Base-by-base conservation (phyloP, 2,329 filamentous ascomycete genomes). In the Exophiala calicioides region DNA sequence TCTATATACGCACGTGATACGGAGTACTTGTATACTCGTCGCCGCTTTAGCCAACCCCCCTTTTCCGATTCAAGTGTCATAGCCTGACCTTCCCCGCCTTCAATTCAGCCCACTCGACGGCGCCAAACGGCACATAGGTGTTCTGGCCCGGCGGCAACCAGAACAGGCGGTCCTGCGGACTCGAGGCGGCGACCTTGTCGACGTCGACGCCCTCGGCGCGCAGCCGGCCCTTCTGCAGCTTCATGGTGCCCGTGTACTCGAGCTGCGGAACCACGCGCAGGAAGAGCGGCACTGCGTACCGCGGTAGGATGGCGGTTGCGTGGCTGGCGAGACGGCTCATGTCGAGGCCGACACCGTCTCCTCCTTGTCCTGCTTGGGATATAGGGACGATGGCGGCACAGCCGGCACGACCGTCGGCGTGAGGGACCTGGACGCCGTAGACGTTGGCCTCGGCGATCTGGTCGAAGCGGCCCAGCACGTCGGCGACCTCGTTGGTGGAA, bases 391-490 rank as follows among this genome's bases (percentile, higher is more conserved):
- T 67, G 5, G 86, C 85, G 0, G 84, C 89, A 58, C 89, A 95
- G 2, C 90, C 90, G 0, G 88, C 88, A 19, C 88, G 78, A 10
- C 89, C 89, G 61, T 95, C 89, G 59, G 93, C 87, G 55, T 86
- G 76, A 0, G 89, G 89, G 3, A 95, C 68, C 37, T 81, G 67
- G 1, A 95, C 86, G 33, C 89, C 89, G 60, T 94, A 95, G 19
- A 95, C 89, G 59, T 93, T 94, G 18, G 86, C 85, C 69, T 95
- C 89, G 32, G 77, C 71, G 15, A 95, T 75, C 1, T 73, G 71
- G 0, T 81, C 72, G 62, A 90, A 85, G 0, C 73, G 68, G 13
- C 86, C 84, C 0, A 95, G 66, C 0, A 81, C 80, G 60, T 90
- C 81, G 18, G 84, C 79, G 13, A 95, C 90, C 65, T 95, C 89